Conservation (phyloP, 768 basidiomycete species). For the Pisolithus sp. region DNA sequence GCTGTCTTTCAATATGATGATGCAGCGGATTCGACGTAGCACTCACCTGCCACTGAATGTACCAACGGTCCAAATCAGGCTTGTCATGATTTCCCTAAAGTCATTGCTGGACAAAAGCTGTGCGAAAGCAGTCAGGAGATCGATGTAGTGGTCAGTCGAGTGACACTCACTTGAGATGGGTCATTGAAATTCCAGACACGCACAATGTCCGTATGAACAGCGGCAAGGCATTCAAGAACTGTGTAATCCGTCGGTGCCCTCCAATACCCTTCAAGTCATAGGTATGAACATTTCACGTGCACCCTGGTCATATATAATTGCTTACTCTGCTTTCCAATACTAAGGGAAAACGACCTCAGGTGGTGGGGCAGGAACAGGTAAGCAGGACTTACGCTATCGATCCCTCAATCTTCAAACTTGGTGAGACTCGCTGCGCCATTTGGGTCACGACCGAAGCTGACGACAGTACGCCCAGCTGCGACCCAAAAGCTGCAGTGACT, state of each 20-base stretch:
- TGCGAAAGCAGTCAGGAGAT: not conserved
- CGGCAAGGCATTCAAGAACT: conserved; percentile 7
- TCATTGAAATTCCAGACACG: conserved; percentile 15
- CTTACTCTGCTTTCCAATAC: not conserved
- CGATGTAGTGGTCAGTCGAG: not conserved
- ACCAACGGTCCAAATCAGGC: not conserved
- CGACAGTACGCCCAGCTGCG: not conserved
- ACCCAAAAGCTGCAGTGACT: not conserved
- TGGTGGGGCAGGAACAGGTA: too few species aligned
- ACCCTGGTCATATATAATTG: too few species aligned
- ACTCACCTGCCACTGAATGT: not conserved
- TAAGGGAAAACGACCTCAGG: not conserved
- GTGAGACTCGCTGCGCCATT: not conserved
- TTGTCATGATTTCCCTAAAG: not conserved
- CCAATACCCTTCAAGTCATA: conserved; percentile 14
- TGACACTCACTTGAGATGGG: conserved; percentile 1
- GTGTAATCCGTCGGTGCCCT: conserved; percentile 3
- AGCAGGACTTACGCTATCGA: conserved; percentile 1
- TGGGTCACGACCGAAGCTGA: not conserved
- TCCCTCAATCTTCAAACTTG: not conserved
- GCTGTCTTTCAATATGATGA: not conserved
- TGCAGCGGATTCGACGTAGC: not conserved
- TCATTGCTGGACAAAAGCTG: not conserved
- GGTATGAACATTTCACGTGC: not conserved
- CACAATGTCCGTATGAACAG: conserved; percentile 16